Evolutionary conservation across 78 protist species (phyloP), one percentile per base, ranked within the genome.

Genomic region (Monocercomonoides exilis): DNA sequence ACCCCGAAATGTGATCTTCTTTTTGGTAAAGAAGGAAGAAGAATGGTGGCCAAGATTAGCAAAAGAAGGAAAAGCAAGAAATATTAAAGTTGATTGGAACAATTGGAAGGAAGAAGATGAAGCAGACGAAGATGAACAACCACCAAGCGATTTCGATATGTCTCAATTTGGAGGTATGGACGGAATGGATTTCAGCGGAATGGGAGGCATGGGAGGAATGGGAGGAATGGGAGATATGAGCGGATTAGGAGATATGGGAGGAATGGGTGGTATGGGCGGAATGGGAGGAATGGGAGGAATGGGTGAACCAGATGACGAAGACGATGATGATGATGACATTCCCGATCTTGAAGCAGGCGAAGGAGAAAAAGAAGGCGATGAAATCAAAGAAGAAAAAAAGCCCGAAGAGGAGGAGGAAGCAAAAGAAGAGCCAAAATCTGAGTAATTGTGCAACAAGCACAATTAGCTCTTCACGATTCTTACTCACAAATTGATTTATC

Each of bases 171-270:
- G 70, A 29, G 70, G 21, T 54, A 54, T 54, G 70, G 21, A 21
- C 70, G n/a, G n/a, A n/a, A n/a, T n/a, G n/a, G 38, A 54, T 11
- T 54, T 54, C 21, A 21, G 70, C 70, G 70, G 70, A 54, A 54
- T 54, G 70, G 70, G 70, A 54, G 70, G 70, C 11, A 54, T 54
- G 70, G 70, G 70, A 29, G 70, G 70, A 54, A 54, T 54, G 70
- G 70, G 21, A 29, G 70, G 70, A 54, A 54, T 54, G 70, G 70
- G 70, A 29, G 70, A 54, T 29, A 21, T 29, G 11, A 21, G 70
- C 21, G 70, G 70, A 11, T 54, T 54, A 11, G 70, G 70, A 54
- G 70, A 54, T 54, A 54, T 54, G 70, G 70, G n/a, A n/a, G n/a
- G n/a, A n/a, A n/a, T n/a, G n/a, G n/a, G n/a, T n/a, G n/a, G n/a